Conservation (phyloP, 225 moss, liverwort and hornwort genomes). For the Pseudoscleropodium purum region DNA sequence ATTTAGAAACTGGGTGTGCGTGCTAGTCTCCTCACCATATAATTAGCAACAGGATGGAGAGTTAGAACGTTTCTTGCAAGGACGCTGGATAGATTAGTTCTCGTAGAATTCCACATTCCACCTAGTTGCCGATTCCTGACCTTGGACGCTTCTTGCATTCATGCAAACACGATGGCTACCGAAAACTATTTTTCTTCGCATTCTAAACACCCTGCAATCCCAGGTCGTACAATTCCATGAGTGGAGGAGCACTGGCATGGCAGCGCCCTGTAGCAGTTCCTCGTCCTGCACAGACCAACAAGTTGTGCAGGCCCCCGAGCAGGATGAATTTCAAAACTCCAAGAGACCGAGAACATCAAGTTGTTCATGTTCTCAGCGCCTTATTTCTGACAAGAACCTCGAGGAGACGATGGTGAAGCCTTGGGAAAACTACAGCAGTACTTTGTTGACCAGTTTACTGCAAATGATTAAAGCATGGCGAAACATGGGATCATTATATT, state of each 20-base stretch:
- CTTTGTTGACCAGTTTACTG: slow-evolving; percentile 9
- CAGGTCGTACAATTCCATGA: slow-evolving; percentile 54
- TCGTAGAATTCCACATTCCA: background rate
- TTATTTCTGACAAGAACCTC: background rate
- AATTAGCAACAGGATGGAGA: background rate
- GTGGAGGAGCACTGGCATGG: slow-evolving; percentile 1
- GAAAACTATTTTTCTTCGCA: background rate
- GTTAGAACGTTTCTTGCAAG: background rate
- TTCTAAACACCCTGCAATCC: background rate
- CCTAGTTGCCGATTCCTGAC: background rate
- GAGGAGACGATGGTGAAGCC: slow-evolving; percentile 9
- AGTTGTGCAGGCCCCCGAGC: background rate
- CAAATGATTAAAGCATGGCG: slow-evolving; percentile 29
- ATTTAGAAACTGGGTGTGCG: background rate
- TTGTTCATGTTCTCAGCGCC: background rate
- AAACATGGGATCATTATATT: slow-evolving; percentile 12
- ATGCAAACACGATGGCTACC: background rate
- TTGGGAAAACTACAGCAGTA: slow-evolving; percentile 38
- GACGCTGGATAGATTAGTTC: background rate
- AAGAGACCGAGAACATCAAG: background rate
- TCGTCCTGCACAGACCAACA: background rate
- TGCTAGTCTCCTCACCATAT: background rate
- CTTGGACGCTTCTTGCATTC: background rate
- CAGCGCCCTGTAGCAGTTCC: background rate
- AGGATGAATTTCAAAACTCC: background rate